Evolutionary conservation across 257 asterid genomes (phyloP), one percentile per base, ranked within the genome.

Genomic region (Petunia axillaris): DNA sequence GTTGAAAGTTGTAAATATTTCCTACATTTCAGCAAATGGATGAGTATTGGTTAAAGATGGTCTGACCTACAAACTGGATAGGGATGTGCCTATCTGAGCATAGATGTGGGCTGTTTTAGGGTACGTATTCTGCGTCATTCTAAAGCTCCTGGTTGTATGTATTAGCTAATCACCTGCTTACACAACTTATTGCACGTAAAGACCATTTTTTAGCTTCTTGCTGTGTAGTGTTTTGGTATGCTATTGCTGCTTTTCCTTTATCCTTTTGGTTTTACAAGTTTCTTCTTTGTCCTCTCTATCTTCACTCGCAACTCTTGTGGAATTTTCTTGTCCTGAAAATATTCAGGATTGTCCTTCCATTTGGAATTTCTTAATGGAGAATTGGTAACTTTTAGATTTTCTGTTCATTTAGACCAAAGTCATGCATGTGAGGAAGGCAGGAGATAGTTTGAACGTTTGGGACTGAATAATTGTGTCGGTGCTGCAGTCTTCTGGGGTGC

Each of bases 1-100:
- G 78, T 13, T 73, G 78, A 50, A 50, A 73, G 62, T 73, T 52
- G 63, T 73, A 73, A 62, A 50, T 73, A 40, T 41, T 73, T 52
- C 78, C 62, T 50, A 35, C 78, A 73, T 73, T 60, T 60, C 62
- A 36, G 63, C 62, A 35, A 40, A 52, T 46, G 77, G 10, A 46
- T 10, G 60, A 48, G 77, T 70, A 46, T 46, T 46, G 59, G 46
- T 48, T 3, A 71, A 6, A 7, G 77, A 48, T 48, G 6, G 6
- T 36, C 46, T 73, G 46, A 73, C 62, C 78, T 52, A 36, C 78
- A 73, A 7, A 50, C 62, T 73, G 62, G 46, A 73, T 73, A 48
- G 40, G 36, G 36, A 50, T 73, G 48, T 73, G 43, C 50, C 50
- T 73, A 73, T 5, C 78, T 50, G 50, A 14, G 78, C 3, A 7